Base-by-base conservation (phyloP, 805 yeast genomes). In the Myxozyma monticola region DNA sequence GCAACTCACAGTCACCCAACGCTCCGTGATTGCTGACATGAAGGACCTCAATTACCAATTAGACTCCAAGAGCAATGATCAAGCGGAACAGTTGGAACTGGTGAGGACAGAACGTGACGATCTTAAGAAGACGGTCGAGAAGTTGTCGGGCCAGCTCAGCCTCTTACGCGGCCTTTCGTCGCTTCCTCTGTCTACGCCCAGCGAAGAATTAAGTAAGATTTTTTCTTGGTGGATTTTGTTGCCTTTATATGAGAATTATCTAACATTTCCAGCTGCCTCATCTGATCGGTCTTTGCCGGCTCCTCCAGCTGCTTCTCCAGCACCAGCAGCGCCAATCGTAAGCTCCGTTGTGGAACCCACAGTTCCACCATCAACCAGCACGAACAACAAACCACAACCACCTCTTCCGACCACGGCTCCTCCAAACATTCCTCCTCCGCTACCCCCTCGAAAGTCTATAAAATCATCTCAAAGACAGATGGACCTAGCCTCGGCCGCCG, bases 51-150 rank as follows among this genome's bases (percentile, higher is more conserved):
- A 29, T 20, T 35, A 35, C 26, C 43, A 36, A n/a, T 17, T 15
- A 8, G 43, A 39, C 17, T 26, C 43, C 7, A 24, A 29, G 17
- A 29, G 26, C 22, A 18, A 12, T 8, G 43, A 39, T 20, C 26
- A 35, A 7, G 21, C 14, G 35, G 14, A 29, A 17, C 28, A 39
- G 35, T 36, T 29, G 28, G 36, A 26, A 9, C 28, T 36, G 18
- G 39, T 30, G 10, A 49, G 45, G 30, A 12, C 17, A 12, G 56
- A 51, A 33, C 48, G 44, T 6, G 43, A 44, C 33, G 24, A 37
- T 39, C 25, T 51, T 42, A 33, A 12, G 29, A 30, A 28, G 8
- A 22, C 28, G 4, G 45, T 50, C 26, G 26, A 2, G 18, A 43
- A 36, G 9, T 36, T 50, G 12, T 45, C 45, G 26, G 28, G 17